Percentiles rank a stretch among this genome's conserved stretches.
phyloP scores from a whole-genome alignment of 768 basidiomycete genomes.

The Trametes maxima region DNA sequence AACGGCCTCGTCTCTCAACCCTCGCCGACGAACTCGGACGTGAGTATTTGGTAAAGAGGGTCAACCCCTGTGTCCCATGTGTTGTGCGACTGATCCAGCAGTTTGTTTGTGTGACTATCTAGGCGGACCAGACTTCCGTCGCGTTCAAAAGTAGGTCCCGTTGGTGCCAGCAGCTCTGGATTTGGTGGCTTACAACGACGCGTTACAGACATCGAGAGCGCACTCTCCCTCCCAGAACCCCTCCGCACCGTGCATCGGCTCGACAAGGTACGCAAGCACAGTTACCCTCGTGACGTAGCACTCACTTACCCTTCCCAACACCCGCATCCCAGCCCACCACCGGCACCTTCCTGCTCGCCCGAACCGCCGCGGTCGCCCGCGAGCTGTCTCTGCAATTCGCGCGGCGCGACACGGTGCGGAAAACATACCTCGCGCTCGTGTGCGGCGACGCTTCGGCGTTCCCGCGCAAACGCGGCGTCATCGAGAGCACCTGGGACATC shows the following conservation, averaged over 20 bases:
- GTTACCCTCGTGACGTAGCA: too few relatives aligned
- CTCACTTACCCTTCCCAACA: not conserved
- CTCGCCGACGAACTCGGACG: not conserved
- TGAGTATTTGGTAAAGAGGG: too few relatives aligned
- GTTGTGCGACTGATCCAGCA: too few relatives aligned
- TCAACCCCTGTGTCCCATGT: too few relatives aligned
- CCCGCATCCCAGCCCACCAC: conserved; percentile 3
- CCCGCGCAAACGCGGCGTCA: not conserved
- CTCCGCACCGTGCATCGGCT: conserved; percentile 10
- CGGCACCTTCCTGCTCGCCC: conserved; percentile 5
- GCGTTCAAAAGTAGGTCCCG: not conserved
- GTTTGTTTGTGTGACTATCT: too few relatives aligned
- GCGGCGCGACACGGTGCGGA: not conserved
- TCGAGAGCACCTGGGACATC: conserved; percentile 1
- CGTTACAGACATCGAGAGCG: not conserved
- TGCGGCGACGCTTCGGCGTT: conserved; percentile 7
- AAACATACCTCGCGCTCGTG: conserved; percentile 18
- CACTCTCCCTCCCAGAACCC: not conserved
- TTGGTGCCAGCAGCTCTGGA: not conserved
- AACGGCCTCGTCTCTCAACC: conserved; percentile 4
- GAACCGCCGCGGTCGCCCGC: not conserved
- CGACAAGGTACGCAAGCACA: conserved; percentile 6
- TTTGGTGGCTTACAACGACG: too few relatives aligned
- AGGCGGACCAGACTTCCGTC: too few relatives aligned
- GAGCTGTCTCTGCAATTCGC: conserved; percentile 2